These are phyloP conservation scores for Pulveroboletus sp. DNA, from an alignment of 1,284 basidiomycete genomes.

Conservation along the genomic window DNA sequence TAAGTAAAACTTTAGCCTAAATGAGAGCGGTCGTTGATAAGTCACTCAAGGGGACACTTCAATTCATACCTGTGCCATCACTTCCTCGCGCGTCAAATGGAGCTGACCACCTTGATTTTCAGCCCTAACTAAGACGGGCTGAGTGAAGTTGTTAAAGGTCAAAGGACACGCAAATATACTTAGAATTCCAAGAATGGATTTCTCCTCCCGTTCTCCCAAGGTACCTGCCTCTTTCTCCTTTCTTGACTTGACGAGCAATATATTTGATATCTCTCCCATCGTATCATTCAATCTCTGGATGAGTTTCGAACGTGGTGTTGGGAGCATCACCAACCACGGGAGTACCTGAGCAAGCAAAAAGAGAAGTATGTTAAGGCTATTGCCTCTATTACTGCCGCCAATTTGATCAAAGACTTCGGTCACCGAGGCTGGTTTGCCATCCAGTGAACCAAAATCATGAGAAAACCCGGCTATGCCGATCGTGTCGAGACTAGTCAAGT, in stretches of 20 bases:
- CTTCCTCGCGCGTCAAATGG: conserved; percentile 25
- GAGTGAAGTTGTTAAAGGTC: background rate
- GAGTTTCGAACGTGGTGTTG: conserved; percentile 41
- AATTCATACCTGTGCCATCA: conserved; percentile 21
- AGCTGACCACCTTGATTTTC: conserved; percentile 11
- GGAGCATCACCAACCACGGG: conserved; percentile 47
- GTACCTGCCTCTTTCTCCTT: conserved; percentile 40
- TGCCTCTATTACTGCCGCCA: conserved; percentile 21
- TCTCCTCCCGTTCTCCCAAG: conserved; percentile 40
- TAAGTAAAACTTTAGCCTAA: conserved; percentile 32
- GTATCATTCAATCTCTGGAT: conserved; percentile 41
- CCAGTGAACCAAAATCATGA: conserved; percentile 56
- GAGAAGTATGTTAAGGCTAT: conserved; percentile 32
- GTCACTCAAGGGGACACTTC: background rate
- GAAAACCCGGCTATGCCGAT: conserved; percentile 64
- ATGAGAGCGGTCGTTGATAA: background rate
- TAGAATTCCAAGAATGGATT: conserved; percentile 47
- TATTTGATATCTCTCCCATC: conserved; percentile 49
- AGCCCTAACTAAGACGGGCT: conserved; percentile 17
- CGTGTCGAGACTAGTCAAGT: conserved; percentile 48
- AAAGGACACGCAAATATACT: conserved; percentile 5
- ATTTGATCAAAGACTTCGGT: conserved; percentile 50
- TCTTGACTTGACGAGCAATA: conserved; percentile 46
- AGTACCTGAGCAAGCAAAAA: conserved; percentile 45
- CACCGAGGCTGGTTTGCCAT: conserved; percentile 47